phyloP scores from a whole-genome alignment of 306 rosid species.

The Coriaria nepalensis region DNA sequence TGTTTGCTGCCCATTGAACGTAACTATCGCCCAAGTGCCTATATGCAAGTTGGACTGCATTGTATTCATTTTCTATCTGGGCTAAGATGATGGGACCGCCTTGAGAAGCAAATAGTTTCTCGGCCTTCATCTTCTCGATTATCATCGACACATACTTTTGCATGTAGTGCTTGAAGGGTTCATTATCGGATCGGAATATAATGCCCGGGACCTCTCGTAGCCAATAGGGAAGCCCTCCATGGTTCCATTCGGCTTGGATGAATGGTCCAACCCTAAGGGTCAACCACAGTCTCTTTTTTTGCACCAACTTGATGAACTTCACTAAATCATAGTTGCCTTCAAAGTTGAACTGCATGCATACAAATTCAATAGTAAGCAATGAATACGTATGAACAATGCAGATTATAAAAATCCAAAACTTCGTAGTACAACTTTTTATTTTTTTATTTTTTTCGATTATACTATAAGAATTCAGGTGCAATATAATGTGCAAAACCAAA shows the following conservation, averaged over 20 bases:
- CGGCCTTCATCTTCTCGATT: conserved; percentile 39
- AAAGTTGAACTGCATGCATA: conserved; percentile 31
- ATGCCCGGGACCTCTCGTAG: conserved; percentile 58
- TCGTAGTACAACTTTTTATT: too few species aligned
- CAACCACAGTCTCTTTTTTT: conserved; percentile 39
- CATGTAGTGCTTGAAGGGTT: conserved; percentile 58
- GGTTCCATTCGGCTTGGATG: conserved; percentile 97
- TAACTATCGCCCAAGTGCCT: conserved; percentile 33
- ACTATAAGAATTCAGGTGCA: too few species aligned
- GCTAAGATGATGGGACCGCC: conserved; percentile 90
- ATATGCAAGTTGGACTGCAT: conserved; percentile 64
- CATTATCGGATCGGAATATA: conserved; percentile 54
- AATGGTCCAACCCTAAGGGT: conserved; percentile 81
- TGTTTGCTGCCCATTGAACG: conserved; percentile 69
- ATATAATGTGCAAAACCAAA: too few species aligned
- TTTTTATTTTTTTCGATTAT: too few species aligned
- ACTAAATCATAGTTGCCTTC: conserved; percentile 57
- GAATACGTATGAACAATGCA: too few species aligned
- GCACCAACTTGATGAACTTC: conserved; percentile 44
- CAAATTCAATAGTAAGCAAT: too few species aligned
- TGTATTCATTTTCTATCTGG: conserved; percentile 93
- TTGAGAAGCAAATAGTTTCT: conserved; percentile 57
- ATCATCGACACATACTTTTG: conserved; percentile 34
- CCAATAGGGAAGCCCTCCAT: conserved; percentile 98
- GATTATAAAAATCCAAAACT: too few species aligned